Evolutionary conservation across 441 rosid species (phyloP), one percentile per base, ranked within the genome.

Genomic region (Gossypium schwendimanii): DNA sequence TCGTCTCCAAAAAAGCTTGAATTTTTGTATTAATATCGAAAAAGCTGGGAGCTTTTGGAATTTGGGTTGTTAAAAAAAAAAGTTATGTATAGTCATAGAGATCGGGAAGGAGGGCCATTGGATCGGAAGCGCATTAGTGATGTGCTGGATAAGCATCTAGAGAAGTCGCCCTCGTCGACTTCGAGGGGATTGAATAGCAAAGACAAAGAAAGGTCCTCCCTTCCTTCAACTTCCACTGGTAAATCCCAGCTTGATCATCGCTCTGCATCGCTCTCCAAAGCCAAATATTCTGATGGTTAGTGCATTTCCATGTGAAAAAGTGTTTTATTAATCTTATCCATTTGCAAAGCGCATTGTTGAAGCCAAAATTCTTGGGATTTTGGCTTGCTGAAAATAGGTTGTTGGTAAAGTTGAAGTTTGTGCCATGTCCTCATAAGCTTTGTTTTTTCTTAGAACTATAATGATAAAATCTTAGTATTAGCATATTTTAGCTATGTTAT

Each of bases 131-230:
- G 95, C 68, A 89, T 92, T 77, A 89, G 87, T 23, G 93, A 89
- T 75, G 94, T 89, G 50, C 84, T 92, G 72, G 97, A 92, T 75
- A 92, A 88, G 85, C 98, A 91, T 70, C 83, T 92, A 5, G 92
- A 89, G 87, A 90, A 88, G 86, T 84, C 93, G 6, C 89, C 98
- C 6, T 89, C 97, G 59, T 92, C 94, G 23, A 88, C 97, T 69
- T 88, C 96, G 12, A 84, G 92, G 69, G 85, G 73, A 63, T 70
- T 84, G 77, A 76, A 52, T 59, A 78, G 79, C 70, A 87, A 83
- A 76, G 93, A 84, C 62, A 89, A 82, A 70, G 91, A 86, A 33
- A 81, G 87, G 67, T 73, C 81, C 72, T 81, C 92, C 6, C 75
- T 82, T 15, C 94, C 92, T 1, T 89, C 94, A 23, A 90, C 90